Base-by-base conservation (phyloP, 495 filamentous ascomycete species). In the Achaetomiella virescens region DNA sequence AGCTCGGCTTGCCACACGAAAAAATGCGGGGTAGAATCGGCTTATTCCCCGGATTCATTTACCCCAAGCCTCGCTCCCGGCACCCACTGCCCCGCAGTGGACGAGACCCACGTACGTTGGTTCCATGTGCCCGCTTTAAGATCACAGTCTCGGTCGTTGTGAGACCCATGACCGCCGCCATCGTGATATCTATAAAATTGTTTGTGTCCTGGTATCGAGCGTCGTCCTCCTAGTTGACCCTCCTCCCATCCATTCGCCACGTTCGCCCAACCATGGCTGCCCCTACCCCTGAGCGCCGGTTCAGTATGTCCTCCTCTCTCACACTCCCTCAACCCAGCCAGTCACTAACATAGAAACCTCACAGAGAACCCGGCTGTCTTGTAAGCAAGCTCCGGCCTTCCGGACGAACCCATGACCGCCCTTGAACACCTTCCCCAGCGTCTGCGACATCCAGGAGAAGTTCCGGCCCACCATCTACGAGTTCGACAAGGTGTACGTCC, bases 371-470 rank as follows among this genome's bases (percentile, higher is more conserved):
- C 86, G 29, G 84, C 80, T 36, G 69, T 90, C 52, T 87, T 90
- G 86, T 89, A 70, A 59, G 75, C 70, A 25, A 15, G 21, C 47
- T n/a, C n/a, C n/a, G n/a, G 18, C 50, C 27, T 22, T 12, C 14
- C 6, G 7, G 8, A 14, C 31, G 3, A 2, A 21, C n/a, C 41
- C 17, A 24, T 18, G 8, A 27, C 9, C 20, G 21, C 6, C 31
- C 52, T 47, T 47, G 52, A 57, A 21, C n/a, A 17, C 21, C 43
- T 55, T 0, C 2, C 9, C 9, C 62, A 97, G 92, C 61, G 80
- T 98, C 64, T 98, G 93, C 75, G 93, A 98, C 63, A 80, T 97
- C 60, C 93, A 98, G 78, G 91, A 96, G 59, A 91, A 88, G 67
- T 98, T 98, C 76, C 81, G 90, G 41, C 71, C 75, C 5, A 82